phyloP scores from a whole-genome alignment of 805 yeast genomes.

The Danielia reshetovae region DNA sequence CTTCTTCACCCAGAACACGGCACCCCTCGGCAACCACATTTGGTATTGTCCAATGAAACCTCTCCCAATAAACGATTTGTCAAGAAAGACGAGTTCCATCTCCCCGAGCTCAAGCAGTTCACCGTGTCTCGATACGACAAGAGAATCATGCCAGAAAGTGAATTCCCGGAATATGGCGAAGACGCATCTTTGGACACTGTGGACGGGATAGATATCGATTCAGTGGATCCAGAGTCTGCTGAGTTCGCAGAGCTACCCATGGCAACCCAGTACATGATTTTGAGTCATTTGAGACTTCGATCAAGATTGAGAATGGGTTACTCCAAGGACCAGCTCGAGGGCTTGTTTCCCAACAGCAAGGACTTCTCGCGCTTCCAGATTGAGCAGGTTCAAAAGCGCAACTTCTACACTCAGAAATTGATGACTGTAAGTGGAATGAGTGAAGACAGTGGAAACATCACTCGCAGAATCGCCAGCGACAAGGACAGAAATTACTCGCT shows the following conservation, averaged over 20 bases:
- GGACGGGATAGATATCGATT: conserved; percentile 64
- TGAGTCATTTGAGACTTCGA: conserved; percentile 75
- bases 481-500: conserved; percentile 71
- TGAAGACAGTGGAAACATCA: conserved; percentile 41
- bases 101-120: conserved; percentile 66
- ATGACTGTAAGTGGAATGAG: conserved; percentile 84
- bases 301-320: conserved; percentile 95
- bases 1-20: conserved; percentile 14
- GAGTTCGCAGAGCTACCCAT: conserved; percentile 77
- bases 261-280: conserved; percentile 81
- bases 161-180: conserved; percentile 55
- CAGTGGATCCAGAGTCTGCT: conserved; percentile 77
- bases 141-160: conserved; percentile 71
- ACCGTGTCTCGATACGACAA: conserved; percentile 55
- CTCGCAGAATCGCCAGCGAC: conserved; percentile 77
- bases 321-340: conserved; percentile 79
- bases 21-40: not conserved
- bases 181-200: conserved; percentile 42
- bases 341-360: conserved; percentile 76
- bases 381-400: conserved; percentile 86
- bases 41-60: no score
- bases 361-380: conserved; percentile 93
- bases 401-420: conserved; percentile 80
- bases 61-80: conserved; percentile 32
- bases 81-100: conserved; percentile 76